Evolutionary conservation across 2,329 filamentous ascomycete genomes (phyloP).

Genomic region (Nothophoma quercina): DNA sequence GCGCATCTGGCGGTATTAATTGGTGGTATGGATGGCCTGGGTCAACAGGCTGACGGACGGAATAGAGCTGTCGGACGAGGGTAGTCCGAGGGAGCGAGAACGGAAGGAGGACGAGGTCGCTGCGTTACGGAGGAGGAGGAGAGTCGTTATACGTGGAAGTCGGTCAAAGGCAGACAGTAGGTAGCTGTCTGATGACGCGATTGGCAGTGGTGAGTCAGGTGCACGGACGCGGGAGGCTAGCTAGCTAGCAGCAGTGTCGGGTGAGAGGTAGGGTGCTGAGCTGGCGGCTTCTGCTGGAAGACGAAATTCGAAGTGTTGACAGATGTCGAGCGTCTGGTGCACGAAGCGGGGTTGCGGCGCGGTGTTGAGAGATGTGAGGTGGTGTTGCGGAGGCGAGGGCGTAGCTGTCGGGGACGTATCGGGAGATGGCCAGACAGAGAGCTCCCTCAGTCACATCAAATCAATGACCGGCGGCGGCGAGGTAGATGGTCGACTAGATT

Average conservation of each 20-base stretch:
- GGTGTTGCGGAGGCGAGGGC: conserved; percentile 29
- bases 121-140: conserved; percentile 49
- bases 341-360: conserved; percentile 27
- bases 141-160: conserved; percentile 50
- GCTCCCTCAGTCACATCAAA: conserved; percentile 45
- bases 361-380: conserved; percentile 26
- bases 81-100: conserved; percentile 39
- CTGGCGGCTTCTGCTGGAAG: conserved; percentile 38
- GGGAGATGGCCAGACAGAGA: conserved; percentile 37
- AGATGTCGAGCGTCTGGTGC: conserved; percentile 37
- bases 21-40: conserved; percentile 47
- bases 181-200: conserved; percentile 37
- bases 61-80: conserved; percentile 30
- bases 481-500: conserved; percentile 44
- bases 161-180: conserved; percentile 38
- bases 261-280: conserved; percentile 30
- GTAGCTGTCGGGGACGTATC: conserved; percentile 29
- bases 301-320: conserved; percentile 26
- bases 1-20: conserved; percentile 54
- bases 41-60: conserved; percentile 48
- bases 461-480: conserved; percentile 31
- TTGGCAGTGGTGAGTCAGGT: conserved; percentile 46
- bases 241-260: conserved; percentile 17
- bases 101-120: conserved; percentile 38
- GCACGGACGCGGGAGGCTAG: conserved; percentile 41